Evolutionary conservation across 148 eudicot genomes (phyloP).

Genomic region (Polygonum aviculare): DNA sequence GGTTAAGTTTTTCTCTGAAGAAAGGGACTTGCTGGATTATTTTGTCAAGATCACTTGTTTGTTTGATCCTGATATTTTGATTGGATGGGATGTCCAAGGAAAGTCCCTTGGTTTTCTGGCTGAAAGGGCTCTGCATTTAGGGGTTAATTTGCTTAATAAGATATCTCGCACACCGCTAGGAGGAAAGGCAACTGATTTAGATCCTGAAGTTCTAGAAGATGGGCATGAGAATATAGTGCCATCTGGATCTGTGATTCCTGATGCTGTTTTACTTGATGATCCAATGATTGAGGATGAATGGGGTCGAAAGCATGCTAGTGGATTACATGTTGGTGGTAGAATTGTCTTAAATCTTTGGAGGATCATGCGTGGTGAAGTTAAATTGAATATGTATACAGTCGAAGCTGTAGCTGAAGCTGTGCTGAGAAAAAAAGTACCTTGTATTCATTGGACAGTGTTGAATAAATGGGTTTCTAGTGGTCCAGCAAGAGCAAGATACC

Average conservation of each 20-base stretch:
- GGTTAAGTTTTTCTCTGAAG: conserved; percentile 45
- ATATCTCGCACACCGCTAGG: conserved; percentile 74
- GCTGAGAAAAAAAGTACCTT: conserved; percentile 70
- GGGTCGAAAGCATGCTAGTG: conserved; percentile 98
- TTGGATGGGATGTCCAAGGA: conserved; percentile 97
- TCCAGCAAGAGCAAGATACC: conserved; percentile 69
- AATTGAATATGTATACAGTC: conserved; percentile 64
- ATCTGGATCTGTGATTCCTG: conserved; percentile 41
- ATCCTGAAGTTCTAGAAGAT: conserved; percentile 25
- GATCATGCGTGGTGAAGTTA: conserved; percentile 76
- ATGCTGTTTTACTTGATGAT: conserved; percentile 34
- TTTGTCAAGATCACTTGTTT: conserved; percentile 39
- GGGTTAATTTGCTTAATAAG: conserved; percentile 56
- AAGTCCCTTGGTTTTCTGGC: conserved; percentile 87
- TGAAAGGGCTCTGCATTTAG: conserved; percentile 76
- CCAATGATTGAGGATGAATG: conserved; percentile 84
- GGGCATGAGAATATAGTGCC: conserved; percentile 29
- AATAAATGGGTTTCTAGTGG: conserved; percentile 84
- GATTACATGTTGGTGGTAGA: conserved; percentile 87
- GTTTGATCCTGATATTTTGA: conserved; percentile 69
- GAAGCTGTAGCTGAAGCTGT: conserved; percentile 92
- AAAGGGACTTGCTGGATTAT: conserved; percentile 44
- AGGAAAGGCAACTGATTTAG: conserved; percentile 26
- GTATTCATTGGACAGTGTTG: conserved; percentile 46
- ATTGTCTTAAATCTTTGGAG: conserved; percentile 91